Evolutionary conservation across 306 rosid species (phyloP).

Genomic region (Quercus engelmannii): DNA sequence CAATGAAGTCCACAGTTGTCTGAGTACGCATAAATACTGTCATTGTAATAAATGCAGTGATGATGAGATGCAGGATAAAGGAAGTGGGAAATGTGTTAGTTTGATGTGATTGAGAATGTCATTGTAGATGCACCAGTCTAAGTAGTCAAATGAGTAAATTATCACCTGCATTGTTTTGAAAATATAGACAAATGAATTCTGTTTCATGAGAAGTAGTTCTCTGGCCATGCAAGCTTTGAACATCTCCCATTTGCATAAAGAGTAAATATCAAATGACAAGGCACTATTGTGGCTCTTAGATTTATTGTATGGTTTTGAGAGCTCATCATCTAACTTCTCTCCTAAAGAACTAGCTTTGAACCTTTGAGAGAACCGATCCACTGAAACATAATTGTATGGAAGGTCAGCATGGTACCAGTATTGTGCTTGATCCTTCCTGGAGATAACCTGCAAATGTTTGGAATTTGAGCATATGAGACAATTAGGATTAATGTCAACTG

Average conservation of each 20-base stretch:
- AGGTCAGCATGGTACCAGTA: slow-evolving; percentile 53
- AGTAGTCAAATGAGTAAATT: slow-evolving; percentile 3
- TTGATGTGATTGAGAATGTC: neutral
- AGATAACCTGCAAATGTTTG: slow-evolving; percentile 49
- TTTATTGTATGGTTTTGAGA: slow-evolving; percentile 51
- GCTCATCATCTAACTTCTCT: slow-evolving; percentile 45
- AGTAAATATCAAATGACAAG: slow-evolving; percentile 52
- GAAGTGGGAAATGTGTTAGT: neutral
- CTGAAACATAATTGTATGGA: slow-evolving; percentile 59
- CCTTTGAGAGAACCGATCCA: slow-evolving; percentile 45
- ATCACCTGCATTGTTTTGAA: slow-evolving; percentile 68
- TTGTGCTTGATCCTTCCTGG: slow-evolving; percentile 76
- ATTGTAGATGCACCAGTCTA: neutral
- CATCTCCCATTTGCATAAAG: slow-evolving; percentile 59
- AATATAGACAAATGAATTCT: slow-evolving; percentile 58
- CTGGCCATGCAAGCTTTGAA: slow-evolving; percentile 65
- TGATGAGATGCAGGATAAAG: slow-evolving; percentile 43
- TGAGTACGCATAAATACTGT: slow-evolving; percentile 66
- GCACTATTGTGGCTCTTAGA: slow-evolving; percentile 48
- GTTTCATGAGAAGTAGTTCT: slow-evolving; percentile 69
- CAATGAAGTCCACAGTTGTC: slow-evolving; percentile 34
- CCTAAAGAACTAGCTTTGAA: slow-evolving; percentile 55
- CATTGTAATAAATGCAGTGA: slow-evolving; percentile 69
- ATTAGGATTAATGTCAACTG: too few relatives aligned
- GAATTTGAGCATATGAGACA: too few relatives aligned